Evolutionary conservation across 129 eudicot genomes (phyloP), one percentile per base, ranked within the genome.

Genomic region (Gnaphalium uliginosum): DNA sequence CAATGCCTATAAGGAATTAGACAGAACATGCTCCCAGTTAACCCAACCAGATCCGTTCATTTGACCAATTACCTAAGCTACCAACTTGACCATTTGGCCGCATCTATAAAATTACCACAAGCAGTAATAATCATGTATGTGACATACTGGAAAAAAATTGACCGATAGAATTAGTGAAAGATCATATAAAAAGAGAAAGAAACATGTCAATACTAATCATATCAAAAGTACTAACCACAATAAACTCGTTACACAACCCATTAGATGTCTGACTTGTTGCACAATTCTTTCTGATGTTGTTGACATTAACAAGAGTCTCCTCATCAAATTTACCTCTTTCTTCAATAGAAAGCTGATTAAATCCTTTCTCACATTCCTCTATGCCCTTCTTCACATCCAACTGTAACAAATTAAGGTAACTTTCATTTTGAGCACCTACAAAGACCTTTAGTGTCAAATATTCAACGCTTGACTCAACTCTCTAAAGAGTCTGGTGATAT

Each of bases 291-390:
- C 17, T 65, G 26, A 76, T 66, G 80, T 33, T 66, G 80, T 76
- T 53, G 29, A 76, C 57, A 64, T 66, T 76, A 14, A 76, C 80
- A 18, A 76, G 21, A 66, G 73, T 76, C 54, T 65, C 66, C 26
- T 76, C 66, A 33, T 51, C 66, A 30, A 53, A 76, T 33, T 76
- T 76, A 53, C 39, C 39, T 57, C 73, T 76, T 66, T 66, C 80
- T 51, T 76, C 80, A 66, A 51, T 15, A 65, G 66, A 66, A 32
- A 66, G 35, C 17, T 32, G 24, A 8, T 76, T 48, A 76, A 66
- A 66, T 22, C 8, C 53, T 65, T 76, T 17, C 73, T 65, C 56
- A 33, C 50, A 19, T 66, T 66, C 57, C 6, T 10, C 23, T 21
- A 7, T 6, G 1, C 50, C 21, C 26, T 6, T 46, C 57, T 53